phyloP scores from a whole-genome alignment of 306 rosid genomes.

The Cicer judaicum region DNA sequence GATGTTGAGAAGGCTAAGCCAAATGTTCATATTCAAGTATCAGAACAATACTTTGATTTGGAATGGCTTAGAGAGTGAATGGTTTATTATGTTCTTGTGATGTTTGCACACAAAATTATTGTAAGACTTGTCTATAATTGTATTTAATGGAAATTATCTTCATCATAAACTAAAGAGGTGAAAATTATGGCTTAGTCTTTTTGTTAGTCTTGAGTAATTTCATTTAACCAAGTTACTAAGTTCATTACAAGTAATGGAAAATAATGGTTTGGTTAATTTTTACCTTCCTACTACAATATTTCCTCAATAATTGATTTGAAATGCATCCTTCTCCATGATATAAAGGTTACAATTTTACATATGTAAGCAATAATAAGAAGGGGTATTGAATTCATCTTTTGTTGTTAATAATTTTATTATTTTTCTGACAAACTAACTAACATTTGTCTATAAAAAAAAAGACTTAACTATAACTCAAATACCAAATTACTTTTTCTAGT shows the following conservation, averaged over 20 bases:
- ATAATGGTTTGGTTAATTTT: not conserved
- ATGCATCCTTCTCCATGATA: not conserved
- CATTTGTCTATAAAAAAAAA: too few species aligned
- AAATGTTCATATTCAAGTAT: constrained; percentile 62
- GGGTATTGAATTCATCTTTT: too few species aligned
- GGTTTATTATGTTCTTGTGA: constrained; percentile 11
- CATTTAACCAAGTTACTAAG: not conserved
- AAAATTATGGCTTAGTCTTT: not conserved
- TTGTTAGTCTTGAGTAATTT: not conserved
- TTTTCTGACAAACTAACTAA: too few species aligned
- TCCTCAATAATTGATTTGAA: not conserved
- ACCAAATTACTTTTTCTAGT: not conserved
- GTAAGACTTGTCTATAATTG: constrained; percentile 39
- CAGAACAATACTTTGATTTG: constrained; percentile 64
- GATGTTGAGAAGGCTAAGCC: constrained; percentile 60
- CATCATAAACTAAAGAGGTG: not conserved
- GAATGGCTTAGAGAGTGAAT: constrained; percentile 78
- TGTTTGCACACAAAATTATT: not conserved
- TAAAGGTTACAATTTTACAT: not conserved
- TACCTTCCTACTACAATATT: not conserved
- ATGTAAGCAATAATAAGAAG: not conserved
- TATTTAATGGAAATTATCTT: constrained; percentile 13
- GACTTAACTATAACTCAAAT: too few species aligned
- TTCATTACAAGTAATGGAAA: constrained; percentile 5
- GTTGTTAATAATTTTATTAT: too few species aligned